Evolutionary conservation across 768 basidiomycete species (phyloP).

Genomic region (Termitomyces sp.): DNA sequence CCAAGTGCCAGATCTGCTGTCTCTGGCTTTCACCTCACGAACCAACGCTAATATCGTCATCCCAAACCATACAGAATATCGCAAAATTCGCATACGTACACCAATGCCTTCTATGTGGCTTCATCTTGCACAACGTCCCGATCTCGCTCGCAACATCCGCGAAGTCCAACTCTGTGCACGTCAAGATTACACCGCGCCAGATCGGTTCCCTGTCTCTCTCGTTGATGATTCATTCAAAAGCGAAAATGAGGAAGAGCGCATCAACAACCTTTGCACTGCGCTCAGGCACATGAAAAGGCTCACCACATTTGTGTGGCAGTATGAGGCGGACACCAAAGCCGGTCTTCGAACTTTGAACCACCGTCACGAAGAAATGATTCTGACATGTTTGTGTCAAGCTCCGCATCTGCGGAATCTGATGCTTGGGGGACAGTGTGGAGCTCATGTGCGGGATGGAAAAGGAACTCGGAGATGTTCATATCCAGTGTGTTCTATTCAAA

Average conservation of each 20-base stretch:
- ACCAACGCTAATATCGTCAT: conserved; percentile 31
- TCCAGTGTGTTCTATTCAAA: conserved; percentile 19
- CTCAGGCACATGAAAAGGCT: conserved; percentile 37
- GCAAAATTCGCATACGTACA: conserved; percentile 39
- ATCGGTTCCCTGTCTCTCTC: conserved; percentile 36
- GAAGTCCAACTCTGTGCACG: conserved; percentile 41
- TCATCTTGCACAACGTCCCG: conserved; percentile 44
- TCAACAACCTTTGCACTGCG: conserved; percentile 34
- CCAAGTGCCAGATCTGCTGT: conserved; percentile 33
- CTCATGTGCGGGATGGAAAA: conserved; percentile 25
- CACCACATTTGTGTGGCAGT: conserved; percentile 39
- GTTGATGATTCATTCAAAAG: conserved; percentile 16
- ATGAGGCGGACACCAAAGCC: conserved; percentile 13
- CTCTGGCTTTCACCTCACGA: conserved; percentile 39
- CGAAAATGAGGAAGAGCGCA: conserved; percentile 17
- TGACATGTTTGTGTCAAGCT: conserved; percentile 25
- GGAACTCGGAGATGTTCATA: conserved; percentile 29
- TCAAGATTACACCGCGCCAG: conserved; percentile 28
- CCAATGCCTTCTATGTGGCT: conserved; percentile 39
- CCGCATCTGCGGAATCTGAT: conserved; percentile 28
- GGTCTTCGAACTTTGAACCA: conserved; percentile 26
- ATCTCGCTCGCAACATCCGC: conserved; percentile 41
- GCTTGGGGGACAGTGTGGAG: conserved; percentile 33
- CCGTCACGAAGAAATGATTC: conserved; percentile 33
- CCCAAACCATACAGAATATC: conserved; percentile 47